Evolutionary conservation across 805 yeast species (phyloP), one percentile per base, ranked within the genome.

Genomic region (Saturnispora besseyi): DNA sequence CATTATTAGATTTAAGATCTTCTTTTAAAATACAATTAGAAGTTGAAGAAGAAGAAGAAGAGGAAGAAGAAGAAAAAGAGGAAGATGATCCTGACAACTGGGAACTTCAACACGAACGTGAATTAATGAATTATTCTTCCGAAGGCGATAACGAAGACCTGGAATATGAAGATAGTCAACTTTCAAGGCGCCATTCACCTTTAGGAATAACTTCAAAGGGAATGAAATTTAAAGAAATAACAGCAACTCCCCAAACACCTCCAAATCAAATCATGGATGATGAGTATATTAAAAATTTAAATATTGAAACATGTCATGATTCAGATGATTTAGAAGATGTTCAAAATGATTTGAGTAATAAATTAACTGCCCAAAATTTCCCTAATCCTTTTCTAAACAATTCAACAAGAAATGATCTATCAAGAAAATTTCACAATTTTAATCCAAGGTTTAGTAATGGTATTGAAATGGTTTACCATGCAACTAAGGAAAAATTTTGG

Each of bases 401-500:
- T 13, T 45, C 18, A 21, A 36, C 6, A 10, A 36, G n/a, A 0
- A 12, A 18, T 18, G 21, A 36, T 21, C 11, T 9, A 10, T 22
- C 40, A 15, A 18, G 18, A 18, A 18, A 18, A 18, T 18, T 18
- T 18, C 10, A 18, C 8, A 31, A 38, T 21, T 34, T 22, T 9
- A 44, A 32, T 31, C 52, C 59, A 8, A 51, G 62, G 38, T 70
- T 65, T 51, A 67, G 66, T 21, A 61, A 67, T 13, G 71, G 69
- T 44, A 60, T 70, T 46, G 77, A 74, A 53, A 58, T 66, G 51
- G 55, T 72, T 31, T 67, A 73, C 57, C 68, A 64, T 51, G 67
- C 66, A 46, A 72, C 75, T 0, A 78, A 77, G 2, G 63, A 71
- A 50, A 63, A 62, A 28, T 57, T 62, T 6, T 57, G 62, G 9